These are phyloP conservation scores for Globisporangium acanthophoron DNA, from an alignment of 352 stramenopile species.

Conservation along the genomic window DNA sequence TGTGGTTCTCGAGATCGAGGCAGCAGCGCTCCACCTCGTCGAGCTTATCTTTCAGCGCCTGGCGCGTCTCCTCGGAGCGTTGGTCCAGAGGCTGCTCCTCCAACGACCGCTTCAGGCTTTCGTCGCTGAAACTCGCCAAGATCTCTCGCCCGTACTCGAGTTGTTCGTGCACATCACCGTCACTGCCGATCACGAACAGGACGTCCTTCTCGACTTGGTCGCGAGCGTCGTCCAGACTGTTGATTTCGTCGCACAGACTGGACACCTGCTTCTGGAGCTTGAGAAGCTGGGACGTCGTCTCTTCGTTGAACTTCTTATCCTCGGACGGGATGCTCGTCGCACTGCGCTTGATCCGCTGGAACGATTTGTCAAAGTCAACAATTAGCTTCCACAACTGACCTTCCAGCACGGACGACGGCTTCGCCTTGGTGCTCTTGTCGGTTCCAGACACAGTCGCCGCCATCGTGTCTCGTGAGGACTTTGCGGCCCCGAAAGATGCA, in stretches of 20 bases:
- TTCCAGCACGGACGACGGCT: constrained; percentile 41
- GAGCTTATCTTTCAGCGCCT: constrained; percentile 42
- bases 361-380: constrained; percentile 57
- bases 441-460: background rate
- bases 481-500: background rate
- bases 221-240: constrained; percentile 43
- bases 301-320: constrained; percentile 20
- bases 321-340: constrained; percentile 31
- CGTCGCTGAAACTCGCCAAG: constrained; percentile 61
- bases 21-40: constrained; percentile 46
- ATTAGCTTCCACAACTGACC: constrained; percentile 70
- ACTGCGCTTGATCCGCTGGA: constrained; percentile 40
- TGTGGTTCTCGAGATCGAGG: constrained; percentile 40
- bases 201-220: constrained; percentile 68
- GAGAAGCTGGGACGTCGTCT: constrained; percentile 22
- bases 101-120: constrained; percentile 48
- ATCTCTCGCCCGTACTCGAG: constrained; percentile 67
- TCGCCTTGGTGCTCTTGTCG: constrained; percentile 14
- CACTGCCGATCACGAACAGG: constrained; percentile 71
- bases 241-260: constrained; percentile 43
- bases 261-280: constrained; percentile 34
- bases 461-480: constrained; percentile 1
- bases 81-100: constrained; percentile 68
- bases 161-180: constrained; percentile 72
- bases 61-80: constrained; percentile 49